Conservation (phyloP, 2,329 filamentous ascomycete species). For the Verticillium isaacii region DNA sequence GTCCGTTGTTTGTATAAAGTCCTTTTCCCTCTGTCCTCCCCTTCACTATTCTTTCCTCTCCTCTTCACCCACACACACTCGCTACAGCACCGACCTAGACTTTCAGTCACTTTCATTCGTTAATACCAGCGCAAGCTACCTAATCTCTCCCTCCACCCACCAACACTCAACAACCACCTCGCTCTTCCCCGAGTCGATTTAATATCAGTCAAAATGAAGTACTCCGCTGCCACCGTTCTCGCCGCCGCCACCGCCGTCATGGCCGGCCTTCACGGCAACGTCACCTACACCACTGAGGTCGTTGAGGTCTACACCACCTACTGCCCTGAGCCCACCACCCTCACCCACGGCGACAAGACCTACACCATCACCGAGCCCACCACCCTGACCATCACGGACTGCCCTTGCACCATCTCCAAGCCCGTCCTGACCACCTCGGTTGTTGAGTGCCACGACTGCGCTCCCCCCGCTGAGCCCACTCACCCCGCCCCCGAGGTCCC, state of each 20-base stretch:
- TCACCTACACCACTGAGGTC: constrained; percentile 59
- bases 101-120: constrained; percentile 57
- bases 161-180: constrained; percentile 18
- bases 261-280: constrained; percentile 26
- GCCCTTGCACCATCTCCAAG: constrained; percentile 64
- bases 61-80: constrained; percentile 47
- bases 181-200: constrained; percentile 23
- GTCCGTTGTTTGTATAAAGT: constrained; percentile 41
- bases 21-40: constrained; percentile 31
- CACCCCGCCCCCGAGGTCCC: constrained; percentile 16
- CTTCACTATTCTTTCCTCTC: constrained; percentile 24
- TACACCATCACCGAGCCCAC: constrained; percentile 67
- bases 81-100: constrained; percentile 41
- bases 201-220: constrained; percentile 60
- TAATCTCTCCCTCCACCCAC: constrained; percentile 22
- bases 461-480: neutral
- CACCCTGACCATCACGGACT: constrained; percentile 67
- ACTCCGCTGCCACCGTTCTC: constrained; percentile 47
- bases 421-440: constrained; percentile 48
- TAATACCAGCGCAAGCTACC: constrained; percentile 25
- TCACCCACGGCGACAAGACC: constrained; percentile 61
- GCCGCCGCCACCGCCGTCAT: constrained; percentile 45
- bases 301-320: constrained; percentile 65
- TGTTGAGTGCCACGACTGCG: constrained; percentile 48
- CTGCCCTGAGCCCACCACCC: constrained; percentile 63